Percentiles rank a stretch among this genome's conserved stretches.
Evolutionary conservation across 2,329 filamentous ascomycete genomes (phyloP).

Genomic region (Alternaria sp.): DNA sequence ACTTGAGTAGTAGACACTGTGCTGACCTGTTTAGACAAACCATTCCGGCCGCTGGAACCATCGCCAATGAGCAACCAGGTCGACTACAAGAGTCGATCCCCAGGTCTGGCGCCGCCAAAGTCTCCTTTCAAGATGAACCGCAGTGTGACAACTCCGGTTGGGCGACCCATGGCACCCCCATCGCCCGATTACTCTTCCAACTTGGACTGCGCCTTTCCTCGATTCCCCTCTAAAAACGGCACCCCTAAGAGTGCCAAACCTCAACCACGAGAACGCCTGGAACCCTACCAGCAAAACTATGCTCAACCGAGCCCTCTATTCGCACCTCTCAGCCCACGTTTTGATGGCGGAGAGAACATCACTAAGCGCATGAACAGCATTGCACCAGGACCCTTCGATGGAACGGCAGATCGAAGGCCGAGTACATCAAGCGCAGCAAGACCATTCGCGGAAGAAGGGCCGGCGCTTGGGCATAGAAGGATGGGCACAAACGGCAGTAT

Average conservation of each 20-base stretch:
- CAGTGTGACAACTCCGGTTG: slow-evolving; percentile 44
- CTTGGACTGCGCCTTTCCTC: slow-evolving; percentile 61
- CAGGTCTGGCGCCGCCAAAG: slow-evolving; percentile 30
- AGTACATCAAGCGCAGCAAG: slow-evolving; percentile 45
- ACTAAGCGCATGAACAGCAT: slow-evolving; percentile 70
- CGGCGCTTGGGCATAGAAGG: slow-evolving; percentile 43
- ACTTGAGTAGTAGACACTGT: background rate
- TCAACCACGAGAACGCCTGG: slow-evolving; percentile 29
- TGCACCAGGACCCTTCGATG: slow-evolving; percentile 70
- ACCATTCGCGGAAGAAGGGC: slow-evolving; percentile 26
- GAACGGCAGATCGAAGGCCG: slow-evolving; percentile 43
- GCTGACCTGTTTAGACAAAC: slow-evolving; percentile 43
- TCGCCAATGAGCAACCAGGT: slow-evolving; percentile 39
- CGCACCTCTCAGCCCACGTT: slow-evolving; percentile 58
- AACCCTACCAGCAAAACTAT: slow-evolving; percentile 39
- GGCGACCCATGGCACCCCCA: slow-evolving; percentile 40
- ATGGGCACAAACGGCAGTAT: slow-evolving; percentile 45
- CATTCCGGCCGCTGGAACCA: slow-evolving; percentile 37
- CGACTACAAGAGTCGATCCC: slow-evolving; percentile 31
- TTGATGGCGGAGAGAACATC: slow-evolving; percentile 53
- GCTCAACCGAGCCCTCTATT: slow-evolving; percentile 48
- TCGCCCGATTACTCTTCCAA: slow-evolving; percentile 43
- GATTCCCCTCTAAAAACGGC: slow-evolving; percentile 55
- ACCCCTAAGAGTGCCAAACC: slow-evolving; percentile 32
- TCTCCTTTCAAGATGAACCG: slow-evolving; percentile 41